These are phyloP conservation scores for Halophytophthora polymorphica DNA, from an alignment of 352 stramenopile species.

Conservation along the genomic window DNA sequence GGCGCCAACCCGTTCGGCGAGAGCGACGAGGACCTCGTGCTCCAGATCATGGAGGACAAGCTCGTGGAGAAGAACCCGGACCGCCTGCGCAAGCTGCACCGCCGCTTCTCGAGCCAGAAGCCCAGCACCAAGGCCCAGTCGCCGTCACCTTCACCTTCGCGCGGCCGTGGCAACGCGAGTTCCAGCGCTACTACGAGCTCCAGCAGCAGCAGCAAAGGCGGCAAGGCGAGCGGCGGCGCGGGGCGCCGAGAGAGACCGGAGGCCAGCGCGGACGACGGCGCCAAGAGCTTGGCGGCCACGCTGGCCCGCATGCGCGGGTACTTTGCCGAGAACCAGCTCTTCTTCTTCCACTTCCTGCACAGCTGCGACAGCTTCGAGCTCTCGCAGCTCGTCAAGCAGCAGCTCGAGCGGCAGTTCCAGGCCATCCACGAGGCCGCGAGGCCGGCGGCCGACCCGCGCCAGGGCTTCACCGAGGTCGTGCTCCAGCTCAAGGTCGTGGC, in stretches of 20 bases:
- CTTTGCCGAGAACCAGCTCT: conserved; percentile 70
- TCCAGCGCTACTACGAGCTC: not conserved
- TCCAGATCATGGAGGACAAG: conserved; percentile 70
- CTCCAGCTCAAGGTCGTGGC: conserved; percentile 59
- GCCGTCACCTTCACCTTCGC: too few species aligned
- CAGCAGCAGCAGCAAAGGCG: conserved; percentile 8
- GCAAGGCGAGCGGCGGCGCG: conserved; percentile 9
- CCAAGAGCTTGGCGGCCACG: conserved; percentile 20
- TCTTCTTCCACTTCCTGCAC: conserved; percentile 71
- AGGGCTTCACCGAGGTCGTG: conserved; percentile 58
- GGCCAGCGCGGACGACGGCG: conserved; percentile 10
- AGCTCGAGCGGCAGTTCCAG: conserved; percentile 51
- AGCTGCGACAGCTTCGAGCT: conserved; percentile 69
- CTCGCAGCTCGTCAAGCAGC: conserved; percentile 51
- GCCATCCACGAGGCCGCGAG: conserved; percentile 16
- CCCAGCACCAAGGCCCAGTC: conserved; percentile 14
- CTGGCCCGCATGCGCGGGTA: conserved; percentile 32
- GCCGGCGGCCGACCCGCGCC: conserved; percentile 33
- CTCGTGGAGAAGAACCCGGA: conserved; percentile 64
- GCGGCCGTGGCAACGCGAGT: not conserved
- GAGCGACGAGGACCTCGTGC: conserved; percentile 67
- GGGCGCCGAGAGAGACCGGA: conserved; percentile 13
- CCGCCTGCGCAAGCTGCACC: conserved; percentile 63
- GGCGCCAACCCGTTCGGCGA: conserved; percentile 68
- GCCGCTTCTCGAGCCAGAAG: conserved; percentile 63